Percentiles rank a stretch among this genome's conserved stretches.
Conservation (phyloP, 495 filamentous ascomycete genomes). For the Corynascus novoguineensis region DNA sequence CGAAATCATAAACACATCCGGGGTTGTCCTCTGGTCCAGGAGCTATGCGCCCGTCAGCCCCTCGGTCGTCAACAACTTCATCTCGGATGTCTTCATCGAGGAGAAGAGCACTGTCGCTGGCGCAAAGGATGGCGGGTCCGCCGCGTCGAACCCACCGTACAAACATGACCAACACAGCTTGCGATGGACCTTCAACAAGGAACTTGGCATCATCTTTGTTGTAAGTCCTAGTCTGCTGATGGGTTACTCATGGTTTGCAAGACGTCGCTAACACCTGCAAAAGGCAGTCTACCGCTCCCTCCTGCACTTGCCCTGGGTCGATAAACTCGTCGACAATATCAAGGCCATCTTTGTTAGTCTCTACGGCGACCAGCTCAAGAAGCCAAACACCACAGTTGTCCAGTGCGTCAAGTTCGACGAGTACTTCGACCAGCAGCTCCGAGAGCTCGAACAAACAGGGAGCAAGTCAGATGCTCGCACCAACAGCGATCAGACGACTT, state of each 20-base stretch:
- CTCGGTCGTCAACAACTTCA: slow-evolving; percentile 86
- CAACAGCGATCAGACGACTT: slow-evolving; percentile 39
- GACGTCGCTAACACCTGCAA: slow-evolving; percentile 16
- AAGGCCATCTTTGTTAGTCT: slow-evolving; percentile 81
- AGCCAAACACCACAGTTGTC: slow-evolving; percentile 67
- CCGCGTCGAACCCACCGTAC: slow-evolving; percentile 62
- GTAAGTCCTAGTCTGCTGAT: slow-evolving; percentile 55
- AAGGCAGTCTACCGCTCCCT: slow-evolving; percentile 97
- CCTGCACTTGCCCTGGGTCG: slow-evolving; percentile 92
- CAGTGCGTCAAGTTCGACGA: slow-evolving; percentile 75
- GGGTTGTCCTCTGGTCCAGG: slow-evolving; percentile 93
- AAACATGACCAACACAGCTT: slow-evolving; percentile 91
- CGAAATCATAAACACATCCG: slow-evolving; percentile 91
- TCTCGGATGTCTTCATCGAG: slow-evolving; percentile 95
- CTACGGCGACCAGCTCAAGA: slow-evolving; percentile 81
- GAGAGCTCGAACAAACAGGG: slow-evolving; percentile 63
- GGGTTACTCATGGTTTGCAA: no score
- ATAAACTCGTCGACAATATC: slow-evolving; percentile 92
- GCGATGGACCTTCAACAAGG: slow-evolving; percentile 89
- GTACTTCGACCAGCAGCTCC: slow-evolving; percentile 90
- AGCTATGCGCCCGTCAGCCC: slow-evolving; percentile 73
- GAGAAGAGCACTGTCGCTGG: slow-evolving; percentile 63
- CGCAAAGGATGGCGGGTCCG: slow-evolving; percentile 52
- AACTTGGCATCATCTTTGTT: slow-evolving; percentile 91
- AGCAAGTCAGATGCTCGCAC: slow-evolving; percentile 29